Conservation (phyloP, 1,284 basidiomycete genomes). For the Sanguinoderma infundibulare region DNA sequence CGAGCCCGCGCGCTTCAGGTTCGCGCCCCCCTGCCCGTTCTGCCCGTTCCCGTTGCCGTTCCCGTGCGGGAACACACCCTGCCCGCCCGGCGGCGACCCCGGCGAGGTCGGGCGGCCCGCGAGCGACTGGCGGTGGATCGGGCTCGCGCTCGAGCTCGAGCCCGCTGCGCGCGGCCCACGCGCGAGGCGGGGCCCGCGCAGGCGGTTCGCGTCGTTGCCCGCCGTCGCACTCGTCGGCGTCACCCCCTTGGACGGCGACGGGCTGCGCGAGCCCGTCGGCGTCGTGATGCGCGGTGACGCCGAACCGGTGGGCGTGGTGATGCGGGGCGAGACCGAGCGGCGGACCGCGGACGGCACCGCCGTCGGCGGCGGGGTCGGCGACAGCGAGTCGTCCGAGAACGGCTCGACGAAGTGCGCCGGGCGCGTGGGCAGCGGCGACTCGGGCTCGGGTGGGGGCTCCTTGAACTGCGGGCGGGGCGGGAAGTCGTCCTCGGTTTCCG, state of each 20-base stretch:
- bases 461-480: constrained; percentile 56
- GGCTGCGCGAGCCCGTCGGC: constrained; percentile 42
- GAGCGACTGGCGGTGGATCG: constrained; percentile 51
- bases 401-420: constrained; percentile 34
- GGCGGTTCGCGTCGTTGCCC: constrained; percentile 47
- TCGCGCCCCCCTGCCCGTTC: constrained; percentile 18
- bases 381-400: constrained; percentile 34
- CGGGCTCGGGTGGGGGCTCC: constrained; percentile 45
- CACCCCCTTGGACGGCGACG: constrained; percentile 40
- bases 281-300: constrained; percentile 36
- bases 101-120: constrained; percentile 34
- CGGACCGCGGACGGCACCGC: constrained; percentile 47
- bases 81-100: constrained; percentile 24
- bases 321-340: constrained; percentile 35
- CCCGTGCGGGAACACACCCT: constrained; percentile 14
- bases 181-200: constrained; percentile 58
- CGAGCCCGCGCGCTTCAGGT: constrained; percentile 30
- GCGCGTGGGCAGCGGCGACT: constrained; percentile 30
- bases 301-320: constrained; percentile 31
- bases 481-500: constrained; percentile 43
- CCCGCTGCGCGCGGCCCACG: constrained; percentile 55
- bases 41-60: constrained; percentile 10
- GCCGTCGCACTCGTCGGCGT: constrained; percentile 41
- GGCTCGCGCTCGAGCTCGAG: constrained; percentile 60
- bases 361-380: constrained; percentile 36